These are phyloP conservation scores for Cymbidium sinense DNA, from an alignment of 106 monocot genomes.

Conservation along the genomic window DNA sequence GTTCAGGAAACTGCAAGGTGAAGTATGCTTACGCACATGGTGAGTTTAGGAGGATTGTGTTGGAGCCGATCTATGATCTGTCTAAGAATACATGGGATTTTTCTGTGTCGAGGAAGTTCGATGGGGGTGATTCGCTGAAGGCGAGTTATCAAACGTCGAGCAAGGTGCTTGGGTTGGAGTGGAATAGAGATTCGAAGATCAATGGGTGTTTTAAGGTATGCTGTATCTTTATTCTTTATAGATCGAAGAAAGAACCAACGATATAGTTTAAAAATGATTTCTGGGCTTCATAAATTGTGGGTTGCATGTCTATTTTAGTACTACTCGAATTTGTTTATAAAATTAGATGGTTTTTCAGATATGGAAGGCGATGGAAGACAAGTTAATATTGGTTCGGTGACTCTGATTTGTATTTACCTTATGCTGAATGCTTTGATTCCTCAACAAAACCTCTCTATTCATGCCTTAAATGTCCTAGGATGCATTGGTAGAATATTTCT, in stretches of 20 bases:
- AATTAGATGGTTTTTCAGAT: background rate
- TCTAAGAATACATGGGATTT: slow-evolving; percentile 76
- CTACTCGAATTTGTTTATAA: background rate
- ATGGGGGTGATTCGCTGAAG: slow-evolving; percentile 48
- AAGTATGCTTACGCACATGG: slow-evolving; percentile 83
- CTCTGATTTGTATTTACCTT: background rate
- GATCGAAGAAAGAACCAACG: background rate
- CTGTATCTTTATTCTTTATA: background rate
- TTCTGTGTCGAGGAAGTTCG: slow-evolving; percentile 50
- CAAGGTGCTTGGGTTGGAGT: slow-evolving; percentile 69
- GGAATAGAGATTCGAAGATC: slow-evolving; percentile 71
- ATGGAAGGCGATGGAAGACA: background rate
- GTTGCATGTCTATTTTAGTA: background rate
- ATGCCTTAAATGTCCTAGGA: background rate
- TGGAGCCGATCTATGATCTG: slow-evolving; percentile 79
- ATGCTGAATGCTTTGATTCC: background rate
- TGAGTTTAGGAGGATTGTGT: slow-evolving; percentile 33
- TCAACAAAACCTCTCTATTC: background rate
- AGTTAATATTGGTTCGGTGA: background rate
- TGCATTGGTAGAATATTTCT: background rate
- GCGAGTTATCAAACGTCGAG: slow-evolving; percentile 61
- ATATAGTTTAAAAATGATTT: background rate
- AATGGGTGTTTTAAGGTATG: slow-evolving; percentile 82
- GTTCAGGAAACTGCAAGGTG: slow-evolving; percentile 45
- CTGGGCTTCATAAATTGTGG: background rate